These are phyloP conservation scores for Brassica rapa DNA, from an alignment of 345 rosid species.

Conservation along the genomic window DNA sequence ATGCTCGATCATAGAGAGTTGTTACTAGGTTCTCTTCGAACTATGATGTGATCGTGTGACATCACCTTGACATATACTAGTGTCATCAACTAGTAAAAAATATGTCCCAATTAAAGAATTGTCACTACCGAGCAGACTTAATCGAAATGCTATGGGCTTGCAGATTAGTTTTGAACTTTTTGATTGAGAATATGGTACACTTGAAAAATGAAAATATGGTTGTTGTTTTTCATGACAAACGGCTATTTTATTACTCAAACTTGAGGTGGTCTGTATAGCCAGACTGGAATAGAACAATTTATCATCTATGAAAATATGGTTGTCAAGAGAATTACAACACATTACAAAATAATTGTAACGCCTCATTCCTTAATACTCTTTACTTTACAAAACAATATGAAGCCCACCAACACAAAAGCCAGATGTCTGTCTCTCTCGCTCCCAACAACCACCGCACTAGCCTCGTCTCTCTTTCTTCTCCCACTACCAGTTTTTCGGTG, in stretches of 20 bases:
- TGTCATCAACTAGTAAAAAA: neutral
- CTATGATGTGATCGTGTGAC: neutral
- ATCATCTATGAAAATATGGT: too few species aligned
- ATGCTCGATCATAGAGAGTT: neutral
- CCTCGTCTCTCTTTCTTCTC: conserved; percentile 11
- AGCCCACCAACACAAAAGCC: conserved; percentile 24
- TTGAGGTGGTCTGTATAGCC: too few species aligned
- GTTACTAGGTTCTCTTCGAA: neutral
- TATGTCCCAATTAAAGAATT: neutral
- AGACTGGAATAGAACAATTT: too few species aligned
- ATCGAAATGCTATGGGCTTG: neutral
- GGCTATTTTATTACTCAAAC: too few species aligned
- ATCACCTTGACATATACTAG: neutral
- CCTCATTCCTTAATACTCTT: neutral
- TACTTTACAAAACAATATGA: neutral
- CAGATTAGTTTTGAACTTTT: neutral
- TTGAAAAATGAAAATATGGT: neutral
- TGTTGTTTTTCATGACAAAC: too few species aligned
- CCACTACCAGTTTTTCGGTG: conserved; percentile 33
- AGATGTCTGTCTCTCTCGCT: conserved; percentile 26
- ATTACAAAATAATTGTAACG: neutral
- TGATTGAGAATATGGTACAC: neutral
- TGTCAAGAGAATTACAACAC: neutral
- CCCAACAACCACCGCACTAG: conserved; percentile 42
- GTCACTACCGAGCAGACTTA: neutral